Base-by-base conservation (phyloP, 495 filamentous ascomycete species). In the Daldinia caldariorum region DNA sequence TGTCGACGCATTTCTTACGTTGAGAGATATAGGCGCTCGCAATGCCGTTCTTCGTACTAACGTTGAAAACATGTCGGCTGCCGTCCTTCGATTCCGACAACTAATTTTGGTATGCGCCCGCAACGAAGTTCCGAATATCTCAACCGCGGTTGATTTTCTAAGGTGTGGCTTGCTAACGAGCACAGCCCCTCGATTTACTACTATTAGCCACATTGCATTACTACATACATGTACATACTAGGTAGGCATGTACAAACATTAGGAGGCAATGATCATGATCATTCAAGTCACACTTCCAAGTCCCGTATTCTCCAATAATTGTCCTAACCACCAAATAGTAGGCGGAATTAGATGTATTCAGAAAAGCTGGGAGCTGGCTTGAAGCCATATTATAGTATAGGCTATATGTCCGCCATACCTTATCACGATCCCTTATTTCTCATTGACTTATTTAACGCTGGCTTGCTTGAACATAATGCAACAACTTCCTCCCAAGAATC, bases 21-120 rank as follows among this genome's bases (percentile, higher is more conserved):
- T 49, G 5, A 61, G 32, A 60, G 61, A 43, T 60, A 38, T 53
- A 41, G 63, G 47, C 38, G 59, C 61, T 45, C 73, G 79, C 47
- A 26, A 26, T 26, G 70, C 77, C 59, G 77, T 74, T 35, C 83
- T 76, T 51, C 81, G 79, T 54, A 78, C 43, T 8, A 83, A 56
- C 6, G 82, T 83, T 3, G 83, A 69, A 54, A 86, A 76, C 85
- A 88, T 83, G 10, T 16, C 67, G 57, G 13, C 20, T 59, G 20
- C 1, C 43, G 9, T 68, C 37, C 16, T 56, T 37, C 32, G 20
- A 4, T 16, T 20, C 18, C 13, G 7, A 47, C 18, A 20, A 47
- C 18, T 47, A 3, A 10, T 45, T 8, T 47, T 22, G 43, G 22
- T 47, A 31, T 39, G 58, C 51, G 49, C 26, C 26, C 38, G 49